Evolutionary conservation across 73 alveolate species (phyloP), one percentile per base, ranked within the genome.

Genomic region (Paraurostyla sp.): DNA sequence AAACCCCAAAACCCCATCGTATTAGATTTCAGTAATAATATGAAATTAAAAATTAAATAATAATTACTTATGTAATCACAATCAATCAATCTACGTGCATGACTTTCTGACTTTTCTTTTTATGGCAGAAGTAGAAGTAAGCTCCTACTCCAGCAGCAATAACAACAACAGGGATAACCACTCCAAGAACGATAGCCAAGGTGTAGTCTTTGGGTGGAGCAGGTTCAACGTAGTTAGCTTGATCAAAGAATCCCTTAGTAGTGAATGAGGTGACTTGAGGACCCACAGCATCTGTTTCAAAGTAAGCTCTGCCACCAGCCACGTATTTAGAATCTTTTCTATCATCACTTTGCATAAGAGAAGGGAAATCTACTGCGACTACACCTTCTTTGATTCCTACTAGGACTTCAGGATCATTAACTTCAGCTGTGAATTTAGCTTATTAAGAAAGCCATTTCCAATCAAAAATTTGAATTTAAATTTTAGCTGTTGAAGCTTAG

Each of bases 241-340:
- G 25, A 35, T 75, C 87, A 75, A 75, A 75, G 33, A 75, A 75
- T 18, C 87, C 87, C 33, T 30, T 75, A 6, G 57, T 9, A n/a
- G 54, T 49, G n/a, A 18, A 49, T 25, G 65, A 22, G 22, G 13
- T 16, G 18, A 49, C 29, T 6, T 16, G 15, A 7, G 48, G 48
- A 4, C 73, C 73, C 7, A 46, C 2, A 32, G 29, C 73, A 32
- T 49, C 73, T 11, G 87, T 50, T 29, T 75, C 87, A 75, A 48
- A 75, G 58, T 75, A 75, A 43, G 60, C 87, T 22, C 87, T 20
- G 16, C 87, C 87, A 3, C 87, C 87, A 43, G 73, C 87, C 4
- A 46, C 33, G 48, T 20, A 75, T 48, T 36, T 43, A 3, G 75
- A 20, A 16, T 48, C 16, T 9, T 49, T 29, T 30, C 23, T 30